Evolutionary conservation across 441 rosid genomes (phyloP).

Genomic region (Daphne laureola): DNA sequence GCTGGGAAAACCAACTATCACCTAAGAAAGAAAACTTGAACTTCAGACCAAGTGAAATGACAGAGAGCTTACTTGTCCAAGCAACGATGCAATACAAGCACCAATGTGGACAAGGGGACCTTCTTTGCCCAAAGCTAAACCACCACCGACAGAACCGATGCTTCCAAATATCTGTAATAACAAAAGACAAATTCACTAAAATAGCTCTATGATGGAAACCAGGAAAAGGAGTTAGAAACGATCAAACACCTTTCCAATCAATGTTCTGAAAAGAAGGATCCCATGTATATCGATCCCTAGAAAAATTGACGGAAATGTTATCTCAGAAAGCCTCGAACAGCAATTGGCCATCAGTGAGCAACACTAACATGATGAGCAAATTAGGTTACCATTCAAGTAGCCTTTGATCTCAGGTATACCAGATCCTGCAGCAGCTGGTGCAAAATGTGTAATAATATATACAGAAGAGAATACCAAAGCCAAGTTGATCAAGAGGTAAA

Average conservation of each 20-base stretch:
- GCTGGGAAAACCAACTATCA: too few species aligned
- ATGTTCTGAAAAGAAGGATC: slow-evolving; percentile 88
- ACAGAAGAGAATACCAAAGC: slow-evolving; percentile 84
- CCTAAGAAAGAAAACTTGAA: too few species aligned
- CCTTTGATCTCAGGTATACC: slow-evolving; percentile 99
- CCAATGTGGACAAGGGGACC: slow-evolving; percentile 99
- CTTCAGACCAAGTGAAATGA: not conserved
- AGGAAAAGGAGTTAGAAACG: slow-evolving; percentile 10
- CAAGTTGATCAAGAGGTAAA: slow-evolving; percentile 72
- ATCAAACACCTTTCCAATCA: slow-evolving; percentile 77
- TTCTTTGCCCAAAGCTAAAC: slow-evolving; percentile 95
- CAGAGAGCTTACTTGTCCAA: slow-evolving; percentile 70
- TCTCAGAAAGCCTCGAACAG: slow-evolving; percentile 9
- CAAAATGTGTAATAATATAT: slow-evolving; percentile 73
- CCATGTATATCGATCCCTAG: slow-evolving; percentile 87
- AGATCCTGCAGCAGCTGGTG: slow-evolving; percentile 98
- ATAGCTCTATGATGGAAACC: not conserved
- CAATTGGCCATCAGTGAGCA: slow-evolving; percentile 4
- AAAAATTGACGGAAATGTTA: slow-evolving; percentile 3
- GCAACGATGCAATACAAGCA: slow-evolving; percentile 96
- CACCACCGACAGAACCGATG: slow-evolving; percentile 98
- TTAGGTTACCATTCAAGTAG: slow-evolving; percentile 72
- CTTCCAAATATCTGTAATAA: slow-evolving; percentile 82
- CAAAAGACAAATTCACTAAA: slow-evolving; percentile 17
- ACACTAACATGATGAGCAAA: slow-evolving; percentile 3